Evolutionary conservation across 306 rosid genomes (phyloP).

Genomic region (Malus sieversii): DNA sequence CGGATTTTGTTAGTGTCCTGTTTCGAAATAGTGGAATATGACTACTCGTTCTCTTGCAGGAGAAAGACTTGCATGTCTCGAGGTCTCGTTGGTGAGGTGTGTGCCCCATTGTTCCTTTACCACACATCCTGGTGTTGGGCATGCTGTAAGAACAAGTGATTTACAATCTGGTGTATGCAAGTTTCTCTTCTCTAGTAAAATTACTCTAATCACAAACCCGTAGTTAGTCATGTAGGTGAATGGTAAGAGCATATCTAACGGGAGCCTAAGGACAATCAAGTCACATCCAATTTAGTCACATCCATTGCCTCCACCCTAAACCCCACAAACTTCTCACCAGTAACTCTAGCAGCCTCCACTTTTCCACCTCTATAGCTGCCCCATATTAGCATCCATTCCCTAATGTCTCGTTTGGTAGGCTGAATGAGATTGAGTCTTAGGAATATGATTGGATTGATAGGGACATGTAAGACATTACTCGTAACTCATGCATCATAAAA

Average conservation of each 20-base stretch:
- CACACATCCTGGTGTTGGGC: background rate
- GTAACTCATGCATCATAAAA: too few species aligned
- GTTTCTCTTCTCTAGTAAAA: background rate
- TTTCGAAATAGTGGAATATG: background rate
- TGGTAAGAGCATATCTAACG: background rate
- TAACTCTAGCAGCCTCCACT: constrained; percentile 50
- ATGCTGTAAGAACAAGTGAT: background rate
- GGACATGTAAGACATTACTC: too few species aligned
- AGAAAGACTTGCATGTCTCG: background rate
- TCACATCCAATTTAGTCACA: constrained; percentile 69
- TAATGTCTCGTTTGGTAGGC: background rate
- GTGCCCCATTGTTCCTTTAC: background rate
- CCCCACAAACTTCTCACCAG: constrained; percentile 15
- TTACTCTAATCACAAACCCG: background rate
- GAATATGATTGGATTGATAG: too few species aligned
- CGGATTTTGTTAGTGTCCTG: background rate
- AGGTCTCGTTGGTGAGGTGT: background rate
- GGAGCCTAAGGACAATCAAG: constrained; percentile 25
- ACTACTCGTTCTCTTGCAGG: background rate
- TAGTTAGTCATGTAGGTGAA: background rate
- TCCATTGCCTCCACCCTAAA: constrained; percentile 59
- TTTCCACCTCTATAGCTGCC: constrained; percentile 54
- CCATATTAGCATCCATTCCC: constrained; percentile 74
- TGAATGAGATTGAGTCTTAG: too few species aligned
- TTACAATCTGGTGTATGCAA: background rate